Evolutionary conservation across 495 filamentous ascomycete genomes (phyloP).

Genomic region (Hypoxylon crocopeplum): DNA sequence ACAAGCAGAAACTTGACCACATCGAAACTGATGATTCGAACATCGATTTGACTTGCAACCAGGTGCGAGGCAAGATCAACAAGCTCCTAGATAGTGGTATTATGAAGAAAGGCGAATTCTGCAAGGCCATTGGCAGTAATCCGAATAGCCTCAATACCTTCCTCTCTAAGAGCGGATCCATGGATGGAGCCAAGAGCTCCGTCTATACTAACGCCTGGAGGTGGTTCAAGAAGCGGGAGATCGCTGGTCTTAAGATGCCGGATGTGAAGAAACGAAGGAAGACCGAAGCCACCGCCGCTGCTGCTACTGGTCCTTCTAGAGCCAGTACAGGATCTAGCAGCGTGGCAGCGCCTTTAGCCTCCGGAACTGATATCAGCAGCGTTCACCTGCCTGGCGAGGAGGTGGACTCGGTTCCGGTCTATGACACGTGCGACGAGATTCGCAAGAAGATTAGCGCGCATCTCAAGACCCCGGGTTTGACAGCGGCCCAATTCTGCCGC

Average conservation of each 20-base stretch:
- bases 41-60: slow-evolving; percentile 43
- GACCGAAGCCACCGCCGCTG: slow-evolving; percentile 15
- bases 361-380: slow-evolving; percentile 41
- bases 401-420: slow-evolving; percentile 51
- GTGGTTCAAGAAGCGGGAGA: slow-evolving; percentile 46
- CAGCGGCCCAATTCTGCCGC: slow-evolving; percentile 59
- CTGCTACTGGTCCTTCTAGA: background rate
- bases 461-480: slow-evolving; percentile 55
- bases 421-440: slow-evolving; percentile 64
- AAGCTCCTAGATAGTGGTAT: slow-evolving; percentile 49
- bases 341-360: background rate
- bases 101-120: slow-evolving; percentile 58
- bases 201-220: slow-evolving; percentile 41
- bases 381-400: slow-evolving; percentile 53
- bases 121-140: slow-evolving; percentile 47
- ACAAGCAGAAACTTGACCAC: slow-evolving; percentile 31
- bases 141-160: slow-evolving; percentile 44
- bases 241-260: slow-evolving; percentile 40
- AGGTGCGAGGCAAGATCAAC: slow-evolving; percentile 54
- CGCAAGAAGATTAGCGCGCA: slow-evolving; percentile 61
- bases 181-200: slow-evolving; percentile 38
- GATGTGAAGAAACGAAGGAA: slow-evolving; percentile 43
- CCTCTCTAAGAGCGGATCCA: slow-evolving; percentile 43
- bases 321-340: background rate
- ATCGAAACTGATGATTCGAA: slow-evolving; percentile 30